Evolutionary conservation across 2,329 filamentous ascomycete species (phyloP), one percentile per base, ranked within the genome.

Genomic region (Arthroderma sp.): DNA sequence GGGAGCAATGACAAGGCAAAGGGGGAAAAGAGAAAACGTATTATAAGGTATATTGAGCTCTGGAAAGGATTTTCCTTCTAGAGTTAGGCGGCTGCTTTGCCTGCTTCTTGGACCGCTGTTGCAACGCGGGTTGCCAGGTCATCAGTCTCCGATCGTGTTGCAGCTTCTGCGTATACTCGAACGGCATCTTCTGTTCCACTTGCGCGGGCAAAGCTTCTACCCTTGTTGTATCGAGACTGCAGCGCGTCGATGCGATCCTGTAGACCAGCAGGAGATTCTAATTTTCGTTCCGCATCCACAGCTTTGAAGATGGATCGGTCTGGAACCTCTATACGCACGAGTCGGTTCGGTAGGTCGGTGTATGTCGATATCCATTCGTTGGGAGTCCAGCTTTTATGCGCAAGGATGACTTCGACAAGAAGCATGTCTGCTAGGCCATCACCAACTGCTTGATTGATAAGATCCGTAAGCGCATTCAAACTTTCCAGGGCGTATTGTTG

Each of bases 361-460:
- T 98, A 98, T 4, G 87, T 95, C 52, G 78, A 77, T 50, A 88
- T 80, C 91, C 91, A 98, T 62, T 96, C 86, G 61, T 81, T 81
- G 38, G 87, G 80, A 28, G 77, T 80, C 88, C 88, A 98, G 53
- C 74, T 75, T 71, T 95, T 96, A 75, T 96, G 87, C 5, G 91
- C 88, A 36, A 98, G 80, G 53, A 96, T 91, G 31, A 89, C 85
- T 66, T 98, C 91, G 34, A 96, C 88, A 58, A 98, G 80, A 38
- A 98, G 77, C 75, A 95, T 84, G 66, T 98, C 91, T 1, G 87
- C 94, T 46, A 98, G 76, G 39, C 91, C 91, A 61, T 98, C 91
- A 43, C 91, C 91, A 39, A 96, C 89, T 1, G 91, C 91, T 70
- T 98, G 91, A 73, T 98, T 98, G 71, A 98, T 94, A 51, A 98